Conservation (phyloP, 1,284 basidiomycete genomes). For the Ceratobasidium sp. region DNA sequence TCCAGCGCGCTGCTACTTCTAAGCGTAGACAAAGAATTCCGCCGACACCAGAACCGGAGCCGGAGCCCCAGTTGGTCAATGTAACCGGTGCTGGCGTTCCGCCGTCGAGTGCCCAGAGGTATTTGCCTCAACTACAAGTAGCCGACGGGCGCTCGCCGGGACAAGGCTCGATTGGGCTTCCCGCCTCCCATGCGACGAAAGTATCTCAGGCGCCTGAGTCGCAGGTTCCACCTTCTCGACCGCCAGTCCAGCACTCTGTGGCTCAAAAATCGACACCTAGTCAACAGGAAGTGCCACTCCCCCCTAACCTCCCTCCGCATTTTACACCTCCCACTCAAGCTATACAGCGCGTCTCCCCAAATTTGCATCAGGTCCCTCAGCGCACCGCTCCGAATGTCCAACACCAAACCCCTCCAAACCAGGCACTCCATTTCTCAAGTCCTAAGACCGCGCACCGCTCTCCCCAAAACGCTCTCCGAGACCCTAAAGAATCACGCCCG, state of each 20-base stretch:
- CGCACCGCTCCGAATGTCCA: background rate
- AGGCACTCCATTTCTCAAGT: constrained; percentile 10
- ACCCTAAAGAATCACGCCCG: constrained; percentile 2
- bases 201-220: no score
- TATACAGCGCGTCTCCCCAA: background rate
- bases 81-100: no score
- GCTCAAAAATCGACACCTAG: background rate
- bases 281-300: no score
- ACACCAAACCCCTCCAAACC: background rate
- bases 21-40: background rate
- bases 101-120: no score
- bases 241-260: background rate
- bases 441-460: background rate
- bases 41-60: constrained; percentile 5
- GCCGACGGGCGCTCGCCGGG: background rate
- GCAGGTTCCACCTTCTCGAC: background rate
- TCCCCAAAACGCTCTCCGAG: background rate
- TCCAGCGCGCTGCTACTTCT: background rate
- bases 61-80: background rate
- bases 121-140: background rate
- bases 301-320: background rate
- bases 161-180: background rate
- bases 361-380: no score
- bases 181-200: background rate
- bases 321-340: background rate